A percentile compares a stretch with the other conserved stretches of the same genome.
phyloP scores from a whole-genome alignment of 2,329 filamentous ascomycete species.

The Apiospora malaysiana region DNA sequence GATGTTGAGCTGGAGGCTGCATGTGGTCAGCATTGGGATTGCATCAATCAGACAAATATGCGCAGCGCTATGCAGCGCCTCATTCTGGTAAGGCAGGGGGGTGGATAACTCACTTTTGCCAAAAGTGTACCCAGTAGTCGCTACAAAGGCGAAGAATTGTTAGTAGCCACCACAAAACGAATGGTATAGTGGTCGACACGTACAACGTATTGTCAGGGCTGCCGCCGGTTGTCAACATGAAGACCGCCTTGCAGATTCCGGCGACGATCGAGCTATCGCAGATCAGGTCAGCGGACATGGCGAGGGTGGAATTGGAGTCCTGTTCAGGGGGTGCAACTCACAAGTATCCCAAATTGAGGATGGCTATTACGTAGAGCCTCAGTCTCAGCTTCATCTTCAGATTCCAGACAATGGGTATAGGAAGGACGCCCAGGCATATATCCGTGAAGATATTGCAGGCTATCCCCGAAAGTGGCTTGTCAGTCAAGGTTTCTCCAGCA shows the following conservation, averaged over 20 bases:
- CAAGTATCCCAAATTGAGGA: neutral
- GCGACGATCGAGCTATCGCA: neutral
- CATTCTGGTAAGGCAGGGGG: too few relatives aligned
- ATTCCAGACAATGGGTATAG: neutral
- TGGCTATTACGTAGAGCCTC: neutral
- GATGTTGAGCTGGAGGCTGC: neutral
- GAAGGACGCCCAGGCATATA: neutral
- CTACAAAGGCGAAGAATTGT: neutral
- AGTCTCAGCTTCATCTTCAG: neutral
- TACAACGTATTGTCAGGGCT: neutral
- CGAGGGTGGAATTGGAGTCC: too few relatives aligned
- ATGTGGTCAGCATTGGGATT: neutral
- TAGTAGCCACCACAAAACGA: too few relatives aligned
- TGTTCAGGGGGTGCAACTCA: too few relatives aligned
- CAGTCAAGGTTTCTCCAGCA: too few relatives aligned
- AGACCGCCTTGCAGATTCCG: neutral
- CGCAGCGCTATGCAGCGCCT: too few relatives aligned
- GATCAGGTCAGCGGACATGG: neutral
- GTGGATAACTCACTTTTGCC: conserved; percentile 13
- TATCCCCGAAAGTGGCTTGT: neutral
- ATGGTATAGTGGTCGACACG: too few relatives aligned
- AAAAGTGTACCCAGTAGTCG: conserved; percentile 3
- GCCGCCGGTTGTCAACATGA: neutral
- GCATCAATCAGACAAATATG: too few relatives aligned
- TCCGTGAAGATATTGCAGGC: conserved; percentile 5